Evolutionary conservation across 202 grass and related monocot species (phyloP).

Genomic region (Dendrocalamus latiflorus): DNA sequence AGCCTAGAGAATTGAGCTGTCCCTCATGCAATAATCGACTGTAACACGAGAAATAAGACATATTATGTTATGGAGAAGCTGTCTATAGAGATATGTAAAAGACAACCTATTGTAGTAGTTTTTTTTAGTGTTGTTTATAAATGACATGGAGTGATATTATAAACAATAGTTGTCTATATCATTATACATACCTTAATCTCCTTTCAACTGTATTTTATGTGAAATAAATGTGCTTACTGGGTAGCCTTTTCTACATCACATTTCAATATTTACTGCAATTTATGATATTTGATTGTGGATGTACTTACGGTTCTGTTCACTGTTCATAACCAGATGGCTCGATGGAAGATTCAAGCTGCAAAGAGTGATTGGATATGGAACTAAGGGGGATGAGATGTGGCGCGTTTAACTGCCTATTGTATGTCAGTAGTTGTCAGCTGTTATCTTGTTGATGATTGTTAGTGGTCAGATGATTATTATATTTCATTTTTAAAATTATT

Average conservation of each 20-base stretch:
- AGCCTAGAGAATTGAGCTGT: no score
- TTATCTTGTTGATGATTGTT: neutral
- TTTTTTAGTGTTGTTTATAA: no score
- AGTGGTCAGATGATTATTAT: neutral
- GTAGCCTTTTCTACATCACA: neutral
- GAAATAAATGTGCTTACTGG: neutral
- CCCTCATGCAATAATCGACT: no score
- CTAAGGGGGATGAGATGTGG: neutral
- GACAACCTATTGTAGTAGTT: no score
- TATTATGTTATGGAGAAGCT: no score
- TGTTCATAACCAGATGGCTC: constrained; percentile 16
- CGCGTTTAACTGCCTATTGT: neutral
- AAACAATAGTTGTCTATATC: no score
- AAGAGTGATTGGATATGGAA: neutral
- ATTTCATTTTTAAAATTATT: neutral
- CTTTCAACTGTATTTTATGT: neutral
- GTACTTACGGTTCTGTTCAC: neutral
- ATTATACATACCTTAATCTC: no score
- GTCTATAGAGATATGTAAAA: no score
- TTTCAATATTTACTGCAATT: neutral
- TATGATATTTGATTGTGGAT: neutral
- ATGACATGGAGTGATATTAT: no score
- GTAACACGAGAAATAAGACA: no score
- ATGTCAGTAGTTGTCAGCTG: neutral
- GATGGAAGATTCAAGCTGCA: constrained; percentile 7